A percentile compares a stretch with the other conserved stretches of the same genome.
phyloP scores from a whole-genome alignment of 2,329 filamentous ascomycete genomes.

The Fusarium torreyae region DNA sequence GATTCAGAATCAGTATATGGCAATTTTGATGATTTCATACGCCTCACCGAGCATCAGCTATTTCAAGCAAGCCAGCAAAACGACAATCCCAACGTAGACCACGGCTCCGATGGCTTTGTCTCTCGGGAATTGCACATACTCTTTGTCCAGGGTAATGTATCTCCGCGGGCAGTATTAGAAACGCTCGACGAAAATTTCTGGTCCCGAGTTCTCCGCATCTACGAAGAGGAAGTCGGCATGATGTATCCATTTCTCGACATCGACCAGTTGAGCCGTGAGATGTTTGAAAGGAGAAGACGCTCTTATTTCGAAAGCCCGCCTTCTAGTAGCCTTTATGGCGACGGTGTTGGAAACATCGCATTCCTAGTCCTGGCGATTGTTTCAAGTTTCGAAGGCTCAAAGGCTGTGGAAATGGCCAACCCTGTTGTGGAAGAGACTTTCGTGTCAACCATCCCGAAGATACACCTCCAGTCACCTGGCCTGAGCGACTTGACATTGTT shows the following conservation, averaged over 20 bases:
- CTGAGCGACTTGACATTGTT: background rate
- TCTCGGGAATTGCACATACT: background rate
- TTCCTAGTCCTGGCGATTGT: background rate
- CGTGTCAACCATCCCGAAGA: background rate
- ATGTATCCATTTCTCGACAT: background rate
- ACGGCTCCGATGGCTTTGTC: background rate
- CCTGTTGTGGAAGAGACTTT: background rate
- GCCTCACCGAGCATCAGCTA: background rate
- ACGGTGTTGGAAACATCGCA: background rate
- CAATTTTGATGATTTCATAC: background rate
- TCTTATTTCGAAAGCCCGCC: rapidly evolving
- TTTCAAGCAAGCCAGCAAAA: background rate
- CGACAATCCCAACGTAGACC: too few species aligned
- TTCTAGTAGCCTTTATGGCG: background rate
- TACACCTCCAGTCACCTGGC: background rate
- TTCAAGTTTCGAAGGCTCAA: background rate
- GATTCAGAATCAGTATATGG: background rate
- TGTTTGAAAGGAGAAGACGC: rapidly evolving
- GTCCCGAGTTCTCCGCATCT: background rate
- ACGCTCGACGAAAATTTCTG: background rate
- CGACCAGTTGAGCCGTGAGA: background rate
- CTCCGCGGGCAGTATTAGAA: background rate
- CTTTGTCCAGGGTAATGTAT: rapidly evolving
- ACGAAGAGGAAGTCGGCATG: background rate
- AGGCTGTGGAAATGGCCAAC: background rate